These are phyloP conservation scores for Penicillium hordei DNA, from an alignment of 2,329 filamentous ascomycete species.

Conservation along the genomic window DNA sequence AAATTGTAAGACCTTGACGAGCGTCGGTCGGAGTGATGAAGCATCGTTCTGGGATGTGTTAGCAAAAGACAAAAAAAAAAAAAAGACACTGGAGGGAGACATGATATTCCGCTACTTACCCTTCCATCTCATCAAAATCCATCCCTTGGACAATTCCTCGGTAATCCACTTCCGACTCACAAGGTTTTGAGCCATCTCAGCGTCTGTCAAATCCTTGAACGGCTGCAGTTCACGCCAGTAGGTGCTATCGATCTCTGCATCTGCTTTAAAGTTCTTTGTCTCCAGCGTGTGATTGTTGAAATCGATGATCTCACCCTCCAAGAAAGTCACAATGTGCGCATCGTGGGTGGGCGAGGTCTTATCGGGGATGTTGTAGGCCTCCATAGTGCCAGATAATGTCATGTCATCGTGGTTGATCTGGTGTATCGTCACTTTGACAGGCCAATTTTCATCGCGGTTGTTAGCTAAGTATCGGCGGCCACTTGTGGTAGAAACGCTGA, in stretches of 20 bases:
- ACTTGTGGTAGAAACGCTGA: slow-evolving; percentile 39
- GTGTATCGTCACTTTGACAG: slow-evolving; percentile 66
- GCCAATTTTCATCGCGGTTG: slow-evolving; percentile 60
- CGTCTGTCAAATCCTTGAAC: slow-evolving; percentile 47
- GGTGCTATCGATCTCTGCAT: slow-evolving; percentile 47
- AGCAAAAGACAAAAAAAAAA: slow-evolving; percentile 9
- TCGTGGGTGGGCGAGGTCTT: slow-evolving; percentile 45
- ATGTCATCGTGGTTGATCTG: slow-evolving; percentile 60
- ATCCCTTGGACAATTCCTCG: slow-evolving; percentile 43
- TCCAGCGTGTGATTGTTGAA: slow-evolving; percentile 53
- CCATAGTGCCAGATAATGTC: slow-evolving; percentile 67
- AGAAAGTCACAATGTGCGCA: slow-evolving; percentile 61
- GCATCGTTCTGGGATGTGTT: slow-evolving; percentile 42
- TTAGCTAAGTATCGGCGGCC: slow-evolving; percentile 40
- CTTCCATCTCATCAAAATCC: slow-evolving; percentile 55
- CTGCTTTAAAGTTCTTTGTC: slow-evolving; percentile 49
- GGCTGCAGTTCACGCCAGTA: slow-evolving; percentile 52
- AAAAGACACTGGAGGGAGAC: background rate
- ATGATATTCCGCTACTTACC: slow-evolving; percentile 31
- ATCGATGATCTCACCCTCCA: slow-evolving; percentile 69
- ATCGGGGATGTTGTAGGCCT: slow-evolving; percentile 66
- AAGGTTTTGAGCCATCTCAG: slow-evolving; percentile 45
- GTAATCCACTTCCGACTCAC: slow-evolving; percentile 47
- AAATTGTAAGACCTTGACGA: slow-evolving; percentile 50
- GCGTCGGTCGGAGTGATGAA: slow-evolving; percentile 50